Percentiles rank a stretch among this genome's conserved stretches.
Conservation (phyloP, 2,329 filamentous ascomycete species). For the Aspergillus fijiensis region DNA sequence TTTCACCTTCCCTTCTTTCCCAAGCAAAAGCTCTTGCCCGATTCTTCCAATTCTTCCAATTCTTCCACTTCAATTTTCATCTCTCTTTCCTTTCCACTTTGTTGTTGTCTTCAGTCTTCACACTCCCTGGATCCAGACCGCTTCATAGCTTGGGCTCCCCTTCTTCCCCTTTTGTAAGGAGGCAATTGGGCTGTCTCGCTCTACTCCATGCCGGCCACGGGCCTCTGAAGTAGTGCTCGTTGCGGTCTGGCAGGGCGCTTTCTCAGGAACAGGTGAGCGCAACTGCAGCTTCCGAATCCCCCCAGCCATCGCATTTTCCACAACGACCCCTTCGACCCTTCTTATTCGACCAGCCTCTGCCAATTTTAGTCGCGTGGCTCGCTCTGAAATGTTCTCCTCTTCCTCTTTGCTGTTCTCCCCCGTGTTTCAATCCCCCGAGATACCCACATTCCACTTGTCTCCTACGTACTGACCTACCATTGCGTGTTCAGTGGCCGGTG, state of each 20-base stretch:
- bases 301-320: slow-evolving; percentile 45
- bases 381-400: slow-evolving; percentile 15
- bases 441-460: slow-evolving; percentile 28
- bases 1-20: slow-evolving; percentile 3
- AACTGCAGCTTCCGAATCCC: slow-evolving; percentile 10
- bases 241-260: slow-evolving; percentile 22
- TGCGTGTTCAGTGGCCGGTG: slow-evolving; percentile 11
- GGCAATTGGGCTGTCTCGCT: slow-evolving; percentile 20
- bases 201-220: slow-evolving; percentile 24
- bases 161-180: slow-evolving; percentile 5
- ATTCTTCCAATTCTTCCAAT: background rate
- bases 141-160: background rate
- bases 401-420: slow-evolving; percentile 9
- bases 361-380: slow-evolving; percentile 12
- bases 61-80: background rate
- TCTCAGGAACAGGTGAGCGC: slow-evolving; percentile 14
- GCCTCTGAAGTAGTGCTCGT: slow-evolving; percentile 18
- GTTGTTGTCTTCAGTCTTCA: slow-evolving; percentile 3
- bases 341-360: slow-evolving; percentile 35
- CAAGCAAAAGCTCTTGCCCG: too few species aligned
- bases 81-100: slow-evolving; percentile 6
- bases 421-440: slow-evolving; percentile 14
- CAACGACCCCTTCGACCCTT: slow-evolving; percentile 12
- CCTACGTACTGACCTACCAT: slow-evolving; percentile 10
- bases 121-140: slow-evolving; percentile 3